Conservation (phyloP, 306 rosid species). For the Astragalus glycyphyllos region DNA sequence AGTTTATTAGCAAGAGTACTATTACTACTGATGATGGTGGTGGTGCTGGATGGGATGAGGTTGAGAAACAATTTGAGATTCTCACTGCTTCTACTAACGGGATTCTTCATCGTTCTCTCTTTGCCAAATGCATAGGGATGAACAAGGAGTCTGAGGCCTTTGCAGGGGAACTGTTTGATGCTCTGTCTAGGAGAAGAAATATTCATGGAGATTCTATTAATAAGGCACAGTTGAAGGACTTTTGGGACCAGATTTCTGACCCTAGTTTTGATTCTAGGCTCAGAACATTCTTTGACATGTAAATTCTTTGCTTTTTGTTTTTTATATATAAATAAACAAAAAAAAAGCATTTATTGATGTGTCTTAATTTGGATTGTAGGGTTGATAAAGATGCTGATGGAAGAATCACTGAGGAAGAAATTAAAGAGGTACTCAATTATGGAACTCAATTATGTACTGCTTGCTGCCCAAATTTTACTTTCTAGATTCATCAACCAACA, state of each 20-base stretch:
- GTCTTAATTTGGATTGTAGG: conserved; percentile 54
- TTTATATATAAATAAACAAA: background rate
- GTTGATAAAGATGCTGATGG: conserved; percentile 80
- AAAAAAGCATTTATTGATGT: conserved; percentile 10
- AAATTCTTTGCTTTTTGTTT: conserved; percentile 21
- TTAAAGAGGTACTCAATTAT: conserved; percentile 57
- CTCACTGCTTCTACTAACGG: conserved; percentile 53
- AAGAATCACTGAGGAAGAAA: conserved; percentile 65
- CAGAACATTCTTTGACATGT: conserved; percentile 78
- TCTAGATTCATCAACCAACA: conserved; percentile 4
- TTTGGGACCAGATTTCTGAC: conserved; percentile 77
- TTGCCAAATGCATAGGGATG: conserved; percentile 76
- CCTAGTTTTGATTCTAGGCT: conserved; percentile 73
- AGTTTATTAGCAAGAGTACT: conserved; percentile 49
- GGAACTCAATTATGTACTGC: background rate
- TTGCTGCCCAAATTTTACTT: background rate
- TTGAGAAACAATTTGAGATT: conserved; percentile 54
- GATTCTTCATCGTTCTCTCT: conserved; percentile 55
- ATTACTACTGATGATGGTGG: conserved; percentile 34
- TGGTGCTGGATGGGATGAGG: conserved; percentile 57
- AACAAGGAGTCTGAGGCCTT: conserved; percentile 65
- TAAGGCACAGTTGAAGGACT: conserved; percentile 64
- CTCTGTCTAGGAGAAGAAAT: conserved; percentile 55
- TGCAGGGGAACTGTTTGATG: conserved; percentile 66
- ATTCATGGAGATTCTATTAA: conserved; percentile 56